Evolutionary conservation across 2,329 filamentous ascomycete genomes (phyloP).

Genomic region (Ilyonectria destructans): DNA sequence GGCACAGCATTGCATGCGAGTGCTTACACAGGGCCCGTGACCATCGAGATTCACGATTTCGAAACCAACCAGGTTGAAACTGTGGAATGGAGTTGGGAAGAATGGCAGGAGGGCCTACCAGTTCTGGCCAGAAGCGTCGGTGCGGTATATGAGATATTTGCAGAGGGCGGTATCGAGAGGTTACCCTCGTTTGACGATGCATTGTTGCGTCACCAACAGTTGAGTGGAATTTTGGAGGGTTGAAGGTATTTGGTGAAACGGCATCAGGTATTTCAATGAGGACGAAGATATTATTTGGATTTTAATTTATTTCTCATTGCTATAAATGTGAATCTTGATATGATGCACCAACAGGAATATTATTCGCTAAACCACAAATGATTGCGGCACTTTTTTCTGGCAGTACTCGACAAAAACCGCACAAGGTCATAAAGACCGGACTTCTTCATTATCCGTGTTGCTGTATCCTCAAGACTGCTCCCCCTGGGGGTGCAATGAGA

Average conservation of each 20-base stretch:
- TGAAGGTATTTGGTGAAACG: neutral
- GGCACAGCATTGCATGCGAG: constrained; percentile 51
- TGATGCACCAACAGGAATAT: too few relatives aligned
- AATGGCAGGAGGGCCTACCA: constrained; percentile 64
- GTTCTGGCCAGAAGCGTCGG: constrained; percentile 65
- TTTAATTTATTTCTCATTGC: too few relatives aligned
- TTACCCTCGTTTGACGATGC: constrained; percentile 60
- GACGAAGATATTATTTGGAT: too few relatives aligned
- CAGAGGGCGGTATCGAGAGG: constrained; percentile 49
- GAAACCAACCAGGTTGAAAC: constrained; percentile 61
- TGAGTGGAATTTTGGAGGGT: constrained; percentile 54
- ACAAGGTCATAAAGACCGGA: too few relatives aligned
- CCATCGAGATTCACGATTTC: constrained; percentile 67
- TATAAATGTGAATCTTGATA: too few relatives aligned
- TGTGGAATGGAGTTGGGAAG: constrained; percentile 62
- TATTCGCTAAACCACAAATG: too few relatives aligned
- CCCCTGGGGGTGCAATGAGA: too few relatives aligned
- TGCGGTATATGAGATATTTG: constrained; percentile 71
- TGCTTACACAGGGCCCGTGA: constrained; percentile 58
- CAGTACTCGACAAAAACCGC: too few relatives aligned
- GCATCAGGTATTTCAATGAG: too few relatives aligned
- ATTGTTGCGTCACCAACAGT: constrained; percentile 62
- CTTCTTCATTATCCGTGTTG: too few relatives aligned
- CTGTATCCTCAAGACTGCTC: too few relatives aligned
- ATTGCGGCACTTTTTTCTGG: too few relatives aligned